A percentile compares a stretch with the other conserved stretches of the same genome.
These are phyloP conservation scores for Lippia alba DNA, from an alignment of 305 asterid genomes.

Conservation along the genomic window DNA sequence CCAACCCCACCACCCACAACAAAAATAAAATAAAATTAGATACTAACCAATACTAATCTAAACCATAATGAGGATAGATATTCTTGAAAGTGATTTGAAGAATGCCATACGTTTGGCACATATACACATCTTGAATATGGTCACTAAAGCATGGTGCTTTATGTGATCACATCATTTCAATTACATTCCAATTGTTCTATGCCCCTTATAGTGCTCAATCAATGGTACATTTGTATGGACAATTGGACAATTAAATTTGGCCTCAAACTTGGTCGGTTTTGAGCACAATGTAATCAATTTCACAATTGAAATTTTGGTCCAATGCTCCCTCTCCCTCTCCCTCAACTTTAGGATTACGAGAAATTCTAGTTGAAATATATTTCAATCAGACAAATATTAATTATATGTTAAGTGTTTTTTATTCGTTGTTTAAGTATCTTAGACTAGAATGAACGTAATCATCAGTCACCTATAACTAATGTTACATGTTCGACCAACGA, in stretches of 20 bases:
- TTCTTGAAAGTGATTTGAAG: not conserved
- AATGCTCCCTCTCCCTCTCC: not conserved
- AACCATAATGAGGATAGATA: not conserved
- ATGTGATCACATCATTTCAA: slow-evolving; percentile 23
- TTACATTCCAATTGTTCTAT: slow-evolving; percentile 17
- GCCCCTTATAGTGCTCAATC: slow-evolving; percentile 35
- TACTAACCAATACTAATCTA: too few relatives aligned
- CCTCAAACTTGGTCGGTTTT: slow-evolving; percentile 21
- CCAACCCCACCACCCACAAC: too few relatives aligned
- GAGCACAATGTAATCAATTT: not conserved
- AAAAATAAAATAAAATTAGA: too few relatives aligned
- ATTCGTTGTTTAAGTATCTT: too few relatives aligned
- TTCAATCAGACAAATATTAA: too few relatives aligned
- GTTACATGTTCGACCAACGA: too few relatives aligned
- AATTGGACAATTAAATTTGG: not conserved
- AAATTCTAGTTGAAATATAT: too few relatives aligned
- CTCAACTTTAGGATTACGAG: too few relatives aligned
- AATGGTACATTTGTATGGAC: slow-evolving; percentile 11
- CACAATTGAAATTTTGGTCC: slow-evolving; percentile 13
- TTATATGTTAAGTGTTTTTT: too few relatives aligned
- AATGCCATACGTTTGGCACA: not conserved
- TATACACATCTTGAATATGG: slow-evolving; percentile 18
- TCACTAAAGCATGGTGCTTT: not conserved
- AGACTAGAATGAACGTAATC: too few relatives aligned
- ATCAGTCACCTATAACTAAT: too few relatives aligned